Evolutionary conservation across 2,329 filamentous ascomycete species (phyloP).

Genomic region (Hypoxylon sp.): DNA sequence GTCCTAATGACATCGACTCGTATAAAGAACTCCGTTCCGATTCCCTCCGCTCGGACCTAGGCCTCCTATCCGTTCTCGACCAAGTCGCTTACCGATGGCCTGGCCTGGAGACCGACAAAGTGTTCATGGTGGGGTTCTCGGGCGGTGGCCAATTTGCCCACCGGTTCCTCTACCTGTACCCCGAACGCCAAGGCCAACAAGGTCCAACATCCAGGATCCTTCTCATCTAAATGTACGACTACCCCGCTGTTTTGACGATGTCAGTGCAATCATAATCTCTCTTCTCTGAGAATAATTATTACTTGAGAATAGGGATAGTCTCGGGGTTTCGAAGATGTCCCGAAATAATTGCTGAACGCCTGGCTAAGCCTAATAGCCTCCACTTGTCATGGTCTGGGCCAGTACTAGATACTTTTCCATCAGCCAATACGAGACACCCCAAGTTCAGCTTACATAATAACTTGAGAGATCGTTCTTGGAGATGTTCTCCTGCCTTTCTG

Average conservation of each 20-base stretch:
- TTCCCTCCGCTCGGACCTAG: conserved; percentile 48
- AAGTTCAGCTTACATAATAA: not conserved
- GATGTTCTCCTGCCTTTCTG: not conserved
- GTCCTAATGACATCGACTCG: conserved; percentile 50
- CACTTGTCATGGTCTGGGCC: too few relatives aligned
- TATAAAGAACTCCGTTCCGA: conserved; percentile 48
- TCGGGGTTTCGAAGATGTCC: not conserved
- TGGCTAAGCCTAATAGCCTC: too few relatives aligned
- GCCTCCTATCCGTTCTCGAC: conserved; percentile 50
- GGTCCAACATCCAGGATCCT: not conserved
- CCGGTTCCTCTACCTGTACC: conserved; percentile 54
- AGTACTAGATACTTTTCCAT: not conserved
- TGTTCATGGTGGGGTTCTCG: conserved; percentile 52
- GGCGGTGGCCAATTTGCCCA: conserved; percentile 55
- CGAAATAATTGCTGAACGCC: not conserved
- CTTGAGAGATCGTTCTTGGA: not conserved
- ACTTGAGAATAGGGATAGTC: not conserved
- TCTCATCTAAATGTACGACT: not conserved
- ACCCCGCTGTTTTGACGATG: not conserved
- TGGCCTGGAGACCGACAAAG: conserved; percentile 49
- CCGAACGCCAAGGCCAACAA: conserved; percentile 36
- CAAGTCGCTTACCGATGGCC: conserved; percentile 51
- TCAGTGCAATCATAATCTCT: not conserved
- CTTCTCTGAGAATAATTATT: not conserved
- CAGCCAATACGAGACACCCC: not conserved